Conservation (phyloP, 2,329 filamentous ascomycete genomes). For the Cladophialophora yegresii region DNA sequence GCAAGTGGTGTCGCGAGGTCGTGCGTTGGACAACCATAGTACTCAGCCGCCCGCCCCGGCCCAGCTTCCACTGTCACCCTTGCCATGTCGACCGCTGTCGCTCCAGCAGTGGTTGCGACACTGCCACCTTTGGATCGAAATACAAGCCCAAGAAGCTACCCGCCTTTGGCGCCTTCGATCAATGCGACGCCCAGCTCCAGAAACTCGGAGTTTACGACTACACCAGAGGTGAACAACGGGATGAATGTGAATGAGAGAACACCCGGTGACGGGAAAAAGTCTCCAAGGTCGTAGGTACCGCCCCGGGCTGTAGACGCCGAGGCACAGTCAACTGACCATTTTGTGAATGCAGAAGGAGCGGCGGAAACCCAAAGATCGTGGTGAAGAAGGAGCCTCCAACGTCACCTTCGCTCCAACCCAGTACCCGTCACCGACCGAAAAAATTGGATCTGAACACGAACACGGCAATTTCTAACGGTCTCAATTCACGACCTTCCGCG, state of each 20-base stretch:
- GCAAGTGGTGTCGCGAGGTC: not conserved
- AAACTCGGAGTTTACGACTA: constrained; percentile 23
- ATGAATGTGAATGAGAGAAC: constrained; percentile 32
- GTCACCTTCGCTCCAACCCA: constrained; percentile 73
- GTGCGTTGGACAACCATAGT: not conserved
- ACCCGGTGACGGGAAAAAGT: constrained; percentile 55
- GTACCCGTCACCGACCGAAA: constrained; percentile 72
- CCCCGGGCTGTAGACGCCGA: not conserved
- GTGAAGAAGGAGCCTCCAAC: constrained; percentile 91
- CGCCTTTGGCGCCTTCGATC: constrained; percentile 45
- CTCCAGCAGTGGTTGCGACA: constrained; percentile 48
- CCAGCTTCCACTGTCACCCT: constrained; percentile 6
- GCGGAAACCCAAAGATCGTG: constrained; percentile 72
- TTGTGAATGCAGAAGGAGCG: constrained; percentile 46
- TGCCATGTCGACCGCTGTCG: constrained; percentile 54
- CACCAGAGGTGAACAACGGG: constrained; percentile 14
- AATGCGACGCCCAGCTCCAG: constrained; percentile 37
- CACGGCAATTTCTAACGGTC: constrained; percentile 45
- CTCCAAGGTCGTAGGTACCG: constrained; percentile 54
- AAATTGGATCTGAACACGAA: constrained; percentile 71
- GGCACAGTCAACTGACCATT: constrained; percentile 22
- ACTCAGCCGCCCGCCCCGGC: constrained; percentile 1
- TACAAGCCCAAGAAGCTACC: constrained; percentile 49
- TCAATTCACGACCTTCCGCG: constrained; percentile 61
- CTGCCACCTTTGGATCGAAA: constrained; percentile 50